Base-by-base conservation (phyloP, 2,329 filamentous ascomycete species). In the Xylaria sp. region DNA sequence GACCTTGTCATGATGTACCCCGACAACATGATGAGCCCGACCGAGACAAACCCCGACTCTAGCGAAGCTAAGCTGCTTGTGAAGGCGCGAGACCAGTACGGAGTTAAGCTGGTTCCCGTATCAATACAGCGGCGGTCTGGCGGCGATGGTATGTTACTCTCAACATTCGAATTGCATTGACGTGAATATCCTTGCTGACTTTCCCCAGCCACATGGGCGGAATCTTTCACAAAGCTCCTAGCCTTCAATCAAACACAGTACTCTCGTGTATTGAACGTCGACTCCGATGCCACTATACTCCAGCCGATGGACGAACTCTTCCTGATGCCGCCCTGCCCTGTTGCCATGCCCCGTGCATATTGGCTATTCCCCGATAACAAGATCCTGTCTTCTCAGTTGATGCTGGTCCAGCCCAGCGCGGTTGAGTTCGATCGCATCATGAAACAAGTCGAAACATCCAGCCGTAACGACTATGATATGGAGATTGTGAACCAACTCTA, bases 321-420 rank as follows among this genome's bases (percentile, higher is more conserved):
- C 80, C 85, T 91, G 34, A 82, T 91, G 1, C 91, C 91, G 0
- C 77, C 81, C 1, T 84, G 86, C 0, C 82, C 86, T 0, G 85
- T 91, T 3, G 90, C 90, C 2, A 90, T 93, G 86, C 90, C 91
- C 1, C 87, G 89, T 39, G 91, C 91, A 9, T 93, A 93, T 78
- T 93, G 91, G 91, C 82, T 89, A 1, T 82, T 87, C 5, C 86
- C 86, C 0, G 81, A 84, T 0, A 82, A 81, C 9, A 83, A 83
- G 70, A 83, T 84, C 1, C 82, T 93, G 12, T 88, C 89, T 0
- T 89, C 88, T 2, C 84, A 90, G 51, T 75, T 92, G 50, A 85
- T 92, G 77, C 85, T 92, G 3, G 80, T 92, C 51, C 81, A 89
- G 57, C 91, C 91, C 0, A 87, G 85, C 1, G 76, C 80, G 18